Percentiles rank a stretch among this genome's conserved stretches.
phyloP scores from a whole-genome alignment of 345 rosid species.

The Adansonia digitata region DNA sequence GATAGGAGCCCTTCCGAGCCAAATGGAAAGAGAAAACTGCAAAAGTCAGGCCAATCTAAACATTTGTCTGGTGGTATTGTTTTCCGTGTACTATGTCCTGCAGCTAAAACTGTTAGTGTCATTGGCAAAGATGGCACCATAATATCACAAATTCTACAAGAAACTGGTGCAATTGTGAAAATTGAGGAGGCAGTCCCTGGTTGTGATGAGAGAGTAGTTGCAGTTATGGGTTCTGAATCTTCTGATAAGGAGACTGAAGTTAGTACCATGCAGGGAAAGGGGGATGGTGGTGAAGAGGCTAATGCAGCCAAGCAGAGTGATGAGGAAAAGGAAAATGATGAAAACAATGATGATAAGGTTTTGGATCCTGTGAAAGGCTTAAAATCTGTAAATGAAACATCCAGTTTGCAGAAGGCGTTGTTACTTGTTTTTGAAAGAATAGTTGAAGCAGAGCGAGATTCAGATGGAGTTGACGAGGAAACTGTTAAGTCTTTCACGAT shows the following conservation, averaged over 20 bases:
- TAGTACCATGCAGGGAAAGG: conserved; percentile 8
- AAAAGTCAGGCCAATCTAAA: conserved; percentile 33
- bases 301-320: conserved; percentile 18
- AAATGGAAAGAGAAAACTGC: conserved; percentile 47
- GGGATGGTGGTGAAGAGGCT: conserved; percentile 20
- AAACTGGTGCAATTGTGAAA: conserved; percentile 43
- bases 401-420: conserved; percentile 51
- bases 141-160: conserved; percentile 42
- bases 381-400: conserved; percentile 28
- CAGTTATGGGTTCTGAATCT: conserved; percentile 30
- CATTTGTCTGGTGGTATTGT: conserved; percentile 15
- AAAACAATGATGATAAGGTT: conserved; percentile 26
- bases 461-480: conserved; percentile 32
- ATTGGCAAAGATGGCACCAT: conserved; percentile 37
- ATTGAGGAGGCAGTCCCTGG: conserved; percentile 50
- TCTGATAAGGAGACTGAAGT: conserved; percentile 28
- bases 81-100: conserved; percentile 48
- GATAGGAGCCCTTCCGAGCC: conserved; percentile 33
- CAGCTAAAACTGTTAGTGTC: conserved; percentile 31
- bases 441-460: conserved; percentile 33
- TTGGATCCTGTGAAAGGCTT: conserved; percentile 27
- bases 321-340: conserved; percentile 20
- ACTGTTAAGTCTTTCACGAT: conserved; percentile 25
- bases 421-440: conserved; percentile 53
- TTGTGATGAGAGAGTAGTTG: conserved; percentile 57